Base-by-base conservation (phyloP, 2,329 filamentous ascomycete species). In the Seiridium unicorne region DNA sequence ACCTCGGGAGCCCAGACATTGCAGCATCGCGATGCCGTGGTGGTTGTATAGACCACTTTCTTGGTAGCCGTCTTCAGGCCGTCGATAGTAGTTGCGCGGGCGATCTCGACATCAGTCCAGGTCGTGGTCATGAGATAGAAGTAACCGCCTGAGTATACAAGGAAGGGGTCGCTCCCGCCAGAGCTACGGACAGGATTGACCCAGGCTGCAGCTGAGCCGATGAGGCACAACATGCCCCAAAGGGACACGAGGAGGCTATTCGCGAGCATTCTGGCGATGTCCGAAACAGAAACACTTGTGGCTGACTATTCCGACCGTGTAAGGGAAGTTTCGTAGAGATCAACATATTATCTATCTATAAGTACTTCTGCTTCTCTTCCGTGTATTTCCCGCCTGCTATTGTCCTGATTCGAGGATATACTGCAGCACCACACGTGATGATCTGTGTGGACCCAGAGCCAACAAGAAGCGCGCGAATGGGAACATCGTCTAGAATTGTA, bases 1-100 rank as follows among this genome's bases (percentile, higher is more conserved):
- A 84, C 72, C 64, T 85, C 83, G 0, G 83, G 84, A 0, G 84
- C 83, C 84, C 84, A 87, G 44, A 86, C 78, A 58, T 84, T 84
- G 68, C 81, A 82, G 69, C 80, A 81, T 13, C 81, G 74, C 3
- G 72, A 73, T 1, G 81, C 66, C 13, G 77, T 78, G 4, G 69
- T 71, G 59, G 82, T 80, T 0, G 74, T 76, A 73, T 81, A 86
- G 35, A 86, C 80, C 3, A 75, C 67, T 63, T 82, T 84, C 26
- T 76, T 79, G 44, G 79, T 74, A 0, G 78, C 82, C 0, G 76
- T 81, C 73, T 84, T 84, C n/a, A 87, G 70, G 0, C 82, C 83
- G 38, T 80, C 77, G 4, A 87, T 70, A 0, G 83, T 86, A 8
- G 73, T 81, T 0, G 84, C 77, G 1, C 82, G 75, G 0, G 81